These are phyloP conservation scores for Calocera viscosa DNA, from an alignment of 768 basidiomycete genomes.

Conservation along the genomic window DNA sequence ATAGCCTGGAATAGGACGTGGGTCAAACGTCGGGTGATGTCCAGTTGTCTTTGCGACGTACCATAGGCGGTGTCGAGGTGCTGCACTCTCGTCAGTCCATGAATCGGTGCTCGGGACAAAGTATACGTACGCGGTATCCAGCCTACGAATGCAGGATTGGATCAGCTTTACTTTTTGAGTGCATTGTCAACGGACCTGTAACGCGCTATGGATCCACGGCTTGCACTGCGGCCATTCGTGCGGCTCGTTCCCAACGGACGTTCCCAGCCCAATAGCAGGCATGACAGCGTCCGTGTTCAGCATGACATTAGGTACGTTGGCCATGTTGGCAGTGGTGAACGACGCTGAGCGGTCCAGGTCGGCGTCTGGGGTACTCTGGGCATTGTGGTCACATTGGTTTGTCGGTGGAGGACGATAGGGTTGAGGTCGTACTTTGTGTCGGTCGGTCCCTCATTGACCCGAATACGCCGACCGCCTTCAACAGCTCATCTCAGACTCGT, in stretches of 20 bases:
- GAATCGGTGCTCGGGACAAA: background rate
- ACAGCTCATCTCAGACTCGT: background rate
- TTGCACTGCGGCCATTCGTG: background rate
- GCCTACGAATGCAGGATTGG: background rate
- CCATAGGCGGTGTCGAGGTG: background rate
- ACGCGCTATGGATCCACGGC: background rate
- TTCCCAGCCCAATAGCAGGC: slow-evolving; percentile 60
- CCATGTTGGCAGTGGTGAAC: background rate
- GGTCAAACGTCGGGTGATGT: background rate
- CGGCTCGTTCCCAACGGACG: slow-evolving; percentile 12
- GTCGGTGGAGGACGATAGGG: background rate
- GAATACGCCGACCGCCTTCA: background rate
- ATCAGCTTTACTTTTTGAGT: too few relatives aligned
- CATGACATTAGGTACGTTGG: slow-evolving; percentile 35
- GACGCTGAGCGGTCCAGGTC: background rate
- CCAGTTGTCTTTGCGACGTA: background rate
- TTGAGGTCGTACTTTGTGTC: background rate
- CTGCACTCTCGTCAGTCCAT: background rate
- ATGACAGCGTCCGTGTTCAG: slow-evolving; percentile 70
- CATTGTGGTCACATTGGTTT: background rate
- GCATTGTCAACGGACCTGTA: background rate
- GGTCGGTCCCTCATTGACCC: background rate
- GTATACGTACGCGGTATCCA: background rate
- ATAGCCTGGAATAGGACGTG: slow-evolving; percentile 3
- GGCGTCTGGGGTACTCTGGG: background rate